Evolutionary conservation across 2,329 filamentous ascomycete genomes (phyloP), one percentile per base, ranked within the genome.

Genomic region (Amphichorda felina): DNA sequence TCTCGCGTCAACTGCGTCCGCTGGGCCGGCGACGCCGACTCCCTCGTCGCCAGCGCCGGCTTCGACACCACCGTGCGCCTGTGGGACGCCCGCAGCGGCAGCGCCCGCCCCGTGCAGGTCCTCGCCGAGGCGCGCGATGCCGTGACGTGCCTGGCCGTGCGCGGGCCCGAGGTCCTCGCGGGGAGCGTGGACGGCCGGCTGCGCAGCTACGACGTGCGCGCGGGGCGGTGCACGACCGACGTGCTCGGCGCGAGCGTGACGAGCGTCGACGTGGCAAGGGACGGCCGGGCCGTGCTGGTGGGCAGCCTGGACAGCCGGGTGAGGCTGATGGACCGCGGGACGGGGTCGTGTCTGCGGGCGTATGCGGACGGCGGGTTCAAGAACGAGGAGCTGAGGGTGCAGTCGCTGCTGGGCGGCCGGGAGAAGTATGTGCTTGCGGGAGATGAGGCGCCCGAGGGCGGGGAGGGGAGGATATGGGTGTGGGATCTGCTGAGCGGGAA

Each of bases 131-230:
- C 85, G 5, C 71, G 68, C 44, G 86, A 94, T 54, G 72, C 75
- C 36, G 66, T 88, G 18, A 70, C 59, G 17, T 59, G 56, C 34
- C 51, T 76, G 5, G 65, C 44, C 0, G 64, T 70, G 13, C 51
- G 60, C 14, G 68, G 61, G 2, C 50, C 62, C 7, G 71, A 76
- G 56, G 73, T 96, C 34, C 57, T 86, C 2, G 70, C 73, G 2
- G 86, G 81, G 1, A 88, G 84, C 53, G 84, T 94, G 38, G 89
- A 96, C 58, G 88, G 88, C 3, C 68, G 82, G 39, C 74, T 93
- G 1, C 66, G 89, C 36, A 69, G 69, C 40, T 95, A 96, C 59
- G 89, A 96, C 60, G 60, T 94, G 28, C 70, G 86, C 37, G 82
- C 75, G 67, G 88, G 88, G 1, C 66, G 64, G 35, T 68, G 78